Conservation (phyloP, 2,329 filamentous ascomycete species). For the Aspergillus felis region DNA sequence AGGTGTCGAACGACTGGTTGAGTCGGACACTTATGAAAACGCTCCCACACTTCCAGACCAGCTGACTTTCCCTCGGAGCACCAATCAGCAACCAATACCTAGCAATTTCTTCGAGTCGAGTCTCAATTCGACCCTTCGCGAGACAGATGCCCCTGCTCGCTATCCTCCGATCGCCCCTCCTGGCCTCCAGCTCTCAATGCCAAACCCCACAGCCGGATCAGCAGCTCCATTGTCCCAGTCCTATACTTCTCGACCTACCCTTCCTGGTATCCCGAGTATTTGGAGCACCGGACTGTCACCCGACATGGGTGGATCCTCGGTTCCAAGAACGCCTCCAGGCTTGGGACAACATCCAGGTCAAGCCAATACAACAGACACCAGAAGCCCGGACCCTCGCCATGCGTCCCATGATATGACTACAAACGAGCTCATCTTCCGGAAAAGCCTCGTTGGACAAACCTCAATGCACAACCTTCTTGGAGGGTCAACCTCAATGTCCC, state of each 20-base stretch:
- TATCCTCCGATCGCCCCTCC: slow-evolving; percentile 31
- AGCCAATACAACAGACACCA: slow-evolving; percentile 12
- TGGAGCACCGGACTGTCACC: slow-evolving; percentile 45
- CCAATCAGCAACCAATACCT: slow-evolving; percentile 19
- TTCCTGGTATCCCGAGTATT: slow-evolving; percentile 39
- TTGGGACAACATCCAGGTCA: slow-evolving; percentile 24
- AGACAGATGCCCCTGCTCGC: slow-evolving; percentile 20
- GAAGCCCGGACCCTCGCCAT: slow-evolving; percentile 16
- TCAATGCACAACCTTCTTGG: slow-evolving; percentile 20
- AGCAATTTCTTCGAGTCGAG: slow-evolving; percentile 21
- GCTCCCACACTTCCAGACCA: slow-evolving; percentile 24
- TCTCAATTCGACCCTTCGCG: slow-evolving; percentile 17
- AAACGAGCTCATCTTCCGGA: slow-evolving; percentile 26
- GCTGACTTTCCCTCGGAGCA: slow-evolving; percentile 22
- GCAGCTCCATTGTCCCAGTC: slow-evolving; percentile 26
- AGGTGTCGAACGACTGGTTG: slow-evolving; percentile 36
- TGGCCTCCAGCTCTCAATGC: slow-evolving; percentile 26
- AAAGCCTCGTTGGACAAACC: slow-evolving; percentile 24
- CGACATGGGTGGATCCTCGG: slow-evolving; percentile 37
- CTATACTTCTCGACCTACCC: slow-evolving; percentile 27
- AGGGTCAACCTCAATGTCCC: slow-evolving; percentile 17
- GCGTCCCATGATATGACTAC: slow-evolving; percentile 22
- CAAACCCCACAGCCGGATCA: slow-evolving; percentile 16
- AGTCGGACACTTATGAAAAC: slow-evolving; percentile 39
- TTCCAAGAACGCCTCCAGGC: slow-evolving; percentile 38